A percentile compares a stretch with the other conserved stretches of the same genome.
phyloP scores from a whole-genome alignment of 164 flowering plant species.

The Hamamelis virginiana region DNA sequence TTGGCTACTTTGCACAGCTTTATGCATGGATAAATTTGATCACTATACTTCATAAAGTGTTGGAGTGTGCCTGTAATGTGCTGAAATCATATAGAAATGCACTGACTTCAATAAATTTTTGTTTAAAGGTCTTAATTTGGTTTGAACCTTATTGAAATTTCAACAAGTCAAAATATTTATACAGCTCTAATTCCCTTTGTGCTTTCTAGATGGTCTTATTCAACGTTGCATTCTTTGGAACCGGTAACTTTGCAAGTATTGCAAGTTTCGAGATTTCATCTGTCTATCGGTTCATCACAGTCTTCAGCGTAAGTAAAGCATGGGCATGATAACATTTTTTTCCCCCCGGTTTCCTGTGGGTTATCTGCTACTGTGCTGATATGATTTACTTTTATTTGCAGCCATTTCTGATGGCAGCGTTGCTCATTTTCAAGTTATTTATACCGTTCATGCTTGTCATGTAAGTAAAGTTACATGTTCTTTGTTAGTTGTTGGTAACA shows the following conservation, averaged over 20 bases:
- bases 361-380: constrained; percentile 15
- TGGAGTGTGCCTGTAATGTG: background rate
- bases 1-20: background rate
- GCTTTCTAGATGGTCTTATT: constrained; percentile 74
- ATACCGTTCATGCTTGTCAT: constrained; percentile 97
- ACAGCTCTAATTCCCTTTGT: constrained; percentile 1
- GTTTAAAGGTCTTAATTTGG: background rate
- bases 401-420: constrained; percentile 96
- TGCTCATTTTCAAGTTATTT: constrained; percentile 87
- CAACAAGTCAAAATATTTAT: background rate
- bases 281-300: constrained; percentile 89
- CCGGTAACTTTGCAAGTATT: constrained; percentile 96
- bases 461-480: constrained; percentile 48
- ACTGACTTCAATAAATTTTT: background rate
- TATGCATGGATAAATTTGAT: background rate
- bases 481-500: background rate
- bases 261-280: constrained; percentile 99
- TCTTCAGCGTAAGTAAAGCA: constrained; percentile 77
- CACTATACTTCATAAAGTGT: background rate
- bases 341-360: background rate
- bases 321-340: background rate
- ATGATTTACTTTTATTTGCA: constrained; percentile 42
- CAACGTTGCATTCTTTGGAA: constrained; percentile 95
- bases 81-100: background rate
- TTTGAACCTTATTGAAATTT: background rate